Conservation (phyloP, 345 rosid genomes). For the Alliaria petiolata region DNA sequence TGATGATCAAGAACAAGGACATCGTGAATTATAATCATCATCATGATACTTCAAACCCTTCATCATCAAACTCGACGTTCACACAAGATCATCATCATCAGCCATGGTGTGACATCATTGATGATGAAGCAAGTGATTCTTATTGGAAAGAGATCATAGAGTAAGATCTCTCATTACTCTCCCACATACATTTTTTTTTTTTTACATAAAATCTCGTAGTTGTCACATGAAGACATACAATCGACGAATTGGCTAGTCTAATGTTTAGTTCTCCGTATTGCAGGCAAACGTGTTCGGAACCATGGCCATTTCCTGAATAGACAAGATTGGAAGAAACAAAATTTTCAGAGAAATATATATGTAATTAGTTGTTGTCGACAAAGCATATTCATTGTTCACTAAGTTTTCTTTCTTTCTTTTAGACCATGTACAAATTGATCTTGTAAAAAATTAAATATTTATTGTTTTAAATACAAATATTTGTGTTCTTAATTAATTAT, state of each 20-base stretch:
- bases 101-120: slow-evolving; percentile 31
- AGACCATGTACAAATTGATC: background rate
- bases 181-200: too few species aligned
- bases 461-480: background rate
- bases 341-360: too few species aligned
- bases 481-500: too few species aligned
- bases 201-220: background rate
- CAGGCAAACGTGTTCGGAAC: slow-evolving; percentile 52
- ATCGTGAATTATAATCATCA: background rate
- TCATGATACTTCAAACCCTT: slow-evolving; percentile 40
- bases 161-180: slow-evolving; percentile 33
- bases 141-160: slow-evolving; percentile 60
- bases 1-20: slow-evolving; percentile 22
- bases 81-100: slow-evolving; percentile 43
- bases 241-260: background rate
- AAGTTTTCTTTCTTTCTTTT: background rate
- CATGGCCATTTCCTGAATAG: slow-evolving; percentile 43
- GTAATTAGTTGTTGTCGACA: slow-evolving; percentile 13
- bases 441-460: background rate
- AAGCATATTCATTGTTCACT: background rate
- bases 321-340: background rate
- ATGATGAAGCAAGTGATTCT: slow-evolving; percentile 47
- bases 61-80: slow-evolving; percentile 50
- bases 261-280: slow-evolving; percentile 8
- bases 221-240: background rate